These are phyloP conservation scores for Lactarius deliciosus DNA, from an alignment of 768 basidiomycete species.

Conservation along the genomic window DNA sequence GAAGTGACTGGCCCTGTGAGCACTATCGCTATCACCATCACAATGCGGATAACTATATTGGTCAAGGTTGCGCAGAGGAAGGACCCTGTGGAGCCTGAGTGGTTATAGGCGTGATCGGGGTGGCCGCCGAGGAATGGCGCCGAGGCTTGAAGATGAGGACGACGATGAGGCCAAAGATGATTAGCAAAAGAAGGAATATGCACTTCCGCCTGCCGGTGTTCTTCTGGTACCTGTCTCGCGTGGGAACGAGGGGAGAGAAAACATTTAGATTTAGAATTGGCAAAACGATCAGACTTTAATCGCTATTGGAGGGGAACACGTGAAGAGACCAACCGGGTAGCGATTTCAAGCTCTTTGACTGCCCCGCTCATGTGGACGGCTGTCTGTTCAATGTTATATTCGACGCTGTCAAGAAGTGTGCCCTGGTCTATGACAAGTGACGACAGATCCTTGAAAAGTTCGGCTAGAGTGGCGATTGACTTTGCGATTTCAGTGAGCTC, in stretches of 20 bases:
- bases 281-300: conserved; percentile 18
- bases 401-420: conserved; percentile 91
- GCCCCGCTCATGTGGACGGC: conserved; percentile 79
- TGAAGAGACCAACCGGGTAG: conserved; percentile 62
- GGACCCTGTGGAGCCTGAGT: conserved; percentile 13
- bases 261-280: conserved; percentile 2
- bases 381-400: conserved; percentile 96
- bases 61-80: conserved; percentile 9
- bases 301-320: conserved; percentile 22
- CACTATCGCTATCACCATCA: conserved; percentile 5
- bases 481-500: conserved; percentile 90
- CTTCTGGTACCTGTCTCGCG: conserved; percentile 73
- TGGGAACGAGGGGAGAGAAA: neutral
- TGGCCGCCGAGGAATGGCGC: conserved; percentile 43
- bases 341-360: conserved; percentile 78
- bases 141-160: conserved; percentile 93
- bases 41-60: conserved; percentile 8
- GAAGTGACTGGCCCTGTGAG: neutral
- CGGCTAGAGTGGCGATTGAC: conserved; percentile 87
- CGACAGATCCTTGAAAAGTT: conserved; percentile 94
- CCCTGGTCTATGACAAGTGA: conserved; percentile 96
- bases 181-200: conserved; percentile 86
- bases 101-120: conserved; percentile 33
- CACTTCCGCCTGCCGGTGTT: conserved; percentile 91
- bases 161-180: conserved; percentile 85